Evolutionary conservation across 2,329 filamentous ascomycete species (phyloP), one percentile per base, ranked within the genome.

Genomic region (Orbilia ellipsospora): DNA sequence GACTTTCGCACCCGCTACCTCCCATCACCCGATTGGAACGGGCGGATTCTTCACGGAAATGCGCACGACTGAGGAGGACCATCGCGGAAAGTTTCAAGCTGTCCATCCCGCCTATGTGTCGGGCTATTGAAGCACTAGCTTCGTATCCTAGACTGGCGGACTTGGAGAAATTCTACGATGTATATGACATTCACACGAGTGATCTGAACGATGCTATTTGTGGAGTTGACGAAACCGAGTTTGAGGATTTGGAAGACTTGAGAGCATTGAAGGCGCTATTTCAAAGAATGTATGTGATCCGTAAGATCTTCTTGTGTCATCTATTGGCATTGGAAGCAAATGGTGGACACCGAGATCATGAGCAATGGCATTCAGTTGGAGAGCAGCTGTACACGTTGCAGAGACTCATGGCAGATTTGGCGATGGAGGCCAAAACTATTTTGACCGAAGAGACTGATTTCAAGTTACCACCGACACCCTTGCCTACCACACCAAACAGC

Each of bases 11-110:
- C 89, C 15, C 94, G 94, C 23, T 84, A 42, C 94, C 95, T 5
- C 95, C 95, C n/a, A 91, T 97, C 74, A 96, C 92, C 78, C 89
- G 94, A 54, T 86, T 99, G 36, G 95, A 99, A 81, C 93, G 96
- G 78, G 89, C 89, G 74, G 89, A 89, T 51, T 92, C 96, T 81
- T 88, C 86, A 6, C 88, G 93, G 79, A 90, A 93, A 80, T 99
- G 95, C 81, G 85, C 90, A 77, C 88, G 92, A 77, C 84, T 99
- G 44, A 91, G 95, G 75, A 90, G 90, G 77, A 88, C 88, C n/a
- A 85, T 98, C 5, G 89, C 89, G 62, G 87, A 86, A 55, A 89
- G 89, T 73, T 88, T 96, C 76, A 86, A 86, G 45, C 87, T 90
- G 13, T 87, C 91, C 62, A 88, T 97, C 48, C 87, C 89, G 51